Conservation (phyloP, 2,329 filamentous ascomycete genomes). For the Pestalotiopsis sp. region DNA sequence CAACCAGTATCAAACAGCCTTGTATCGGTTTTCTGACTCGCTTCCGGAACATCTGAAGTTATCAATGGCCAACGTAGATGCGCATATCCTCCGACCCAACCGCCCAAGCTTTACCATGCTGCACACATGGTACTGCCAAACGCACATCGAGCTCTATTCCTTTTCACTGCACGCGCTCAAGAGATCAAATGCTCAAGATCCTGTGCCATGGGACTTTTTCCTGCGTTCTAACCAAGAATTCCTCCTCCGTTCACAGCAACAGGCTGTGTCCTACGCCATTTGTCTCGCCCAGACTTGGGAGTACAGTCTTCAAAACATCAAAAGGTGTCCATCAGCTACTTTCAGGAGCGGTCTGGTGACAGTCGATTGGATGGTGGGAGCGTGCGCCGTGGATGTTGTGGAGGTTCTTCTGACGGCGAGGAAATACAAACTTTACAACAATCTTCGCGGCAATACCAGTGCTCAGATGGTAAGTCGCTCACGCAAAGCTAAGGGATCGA, state of each 20-base stretch:
- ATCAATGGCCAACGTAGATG: constrained; percentile 9
- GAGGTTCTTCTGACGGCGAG: constrained; percentile 10
- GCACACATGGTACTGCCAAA: constrained; percentile 13
- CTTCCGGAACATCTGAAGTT: constrained; percentile 14
- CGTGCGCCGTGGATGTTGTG: constrained; percentile 15
- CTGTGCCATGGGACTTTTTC: constrained; percentile 8
- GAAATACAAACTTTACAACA: constrained; percentile 14
- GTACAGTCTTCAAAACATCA: constrained; percentile 12
- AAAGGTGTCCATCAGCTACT: neutral
- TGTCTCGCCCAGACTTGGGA: constrained; percentile 16
- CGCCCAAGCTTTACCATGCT: constrained; percentile 15
- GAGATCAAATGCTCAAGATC: neutral
- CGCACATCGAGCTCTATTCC: constrained; percentile 12
- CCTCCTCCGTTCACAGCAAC: constrained; percentile 11
- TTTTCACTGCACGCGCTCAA: constrained; percentile 11
- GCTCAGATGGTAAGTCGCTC: constrained; percentile 10
- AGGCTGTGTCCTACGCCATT: constrained; percentile 16
- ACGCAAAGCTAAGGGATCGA: neutral
- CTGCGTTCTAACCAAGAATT: constrained; percentile 10
- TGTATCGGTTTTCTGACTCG: constrained; percentile 15
- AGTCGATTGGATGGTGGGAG: constrained; percentile 18
- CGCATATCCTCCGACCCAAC: constrained; percentile 13
- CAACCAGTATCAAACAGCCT: constrained; percentile 13
- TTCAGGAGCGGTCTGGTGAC: constrained; percentile 14
- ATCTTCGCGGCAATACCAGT: constrained; percentile 13